Percentiles rank a stretch among this genome's conserved stretches.
These are phyloP conservation scores for Sordaria brevicollis DNA, from an alignment of 495 filamentous ascomycete species.

Conservation along the genomic window DNA sequence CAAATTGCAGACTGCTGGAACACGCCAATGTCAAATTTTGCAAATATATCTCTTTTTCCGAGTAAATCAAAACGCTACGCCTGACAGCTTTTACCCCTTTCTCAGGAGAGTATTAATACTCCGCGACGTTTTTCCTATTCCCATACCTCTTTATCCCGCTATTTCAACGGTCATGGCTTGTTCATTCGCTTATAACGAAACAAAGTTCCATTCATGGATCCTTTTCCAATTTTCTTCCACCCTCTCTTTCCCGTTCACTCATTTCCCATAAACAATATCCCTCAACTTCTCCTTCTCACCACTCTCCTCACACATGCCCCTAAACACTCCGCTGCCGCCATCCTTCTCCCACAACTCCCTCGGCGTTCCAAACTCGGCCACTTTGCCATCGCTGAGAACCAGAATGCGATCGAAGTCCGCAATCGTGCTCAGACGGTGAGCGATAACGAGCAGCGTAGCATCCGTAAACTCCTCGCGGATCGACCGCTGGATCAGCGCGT, in stretches of 20 bases:
- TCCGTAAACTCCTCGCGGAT: conserved; percentile 72
- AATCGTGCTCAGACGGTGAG: conserved; percentile 78
- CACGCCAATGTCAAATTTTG: not conserved
- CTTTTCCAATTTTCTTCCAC: not conserved
- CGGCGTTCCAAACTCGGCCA: conserved; percentile 65
- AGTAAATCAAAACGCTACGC: not conserved
- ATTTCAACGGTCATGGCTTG: not conserved
- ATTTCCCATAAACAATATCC: conserved; percentile 38
- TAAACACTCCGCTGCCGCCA: conserved; percentile 48
- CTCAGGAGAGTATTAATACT: not conserved
- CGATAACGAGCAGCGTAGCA: conserved; percentile 78
- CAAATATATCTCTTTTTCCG: not conserved
- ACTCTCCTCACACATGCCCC: conserved; percentile 64
- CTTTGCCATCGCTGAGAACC: conserved; percentile 65
- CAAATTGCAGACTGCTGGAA: too few species aligned
- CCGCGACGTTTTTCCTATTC: not conserved
- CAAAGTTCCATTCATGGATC: not conserved
- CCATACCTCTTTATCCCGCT: not conserved
- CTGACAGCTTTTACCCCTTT: not conserved
- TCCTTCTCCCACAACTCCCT: conserved; percentile 51
- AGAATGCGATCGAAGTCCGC: conserved; percentile 79
- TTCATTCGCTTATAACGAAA: not conserved
- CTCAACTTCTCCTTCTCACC: conserved; percentile 56
- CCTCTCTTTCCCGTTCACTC: not conserved
- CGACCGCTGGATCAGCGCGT: conserved; percentile 68